Percentiles rank a stretch among this genome's conserved stretches.
phyloP scores from a whole-genome alignment of 805 yeast species.

The Schizosaccharomyces japonicus region DNA sequence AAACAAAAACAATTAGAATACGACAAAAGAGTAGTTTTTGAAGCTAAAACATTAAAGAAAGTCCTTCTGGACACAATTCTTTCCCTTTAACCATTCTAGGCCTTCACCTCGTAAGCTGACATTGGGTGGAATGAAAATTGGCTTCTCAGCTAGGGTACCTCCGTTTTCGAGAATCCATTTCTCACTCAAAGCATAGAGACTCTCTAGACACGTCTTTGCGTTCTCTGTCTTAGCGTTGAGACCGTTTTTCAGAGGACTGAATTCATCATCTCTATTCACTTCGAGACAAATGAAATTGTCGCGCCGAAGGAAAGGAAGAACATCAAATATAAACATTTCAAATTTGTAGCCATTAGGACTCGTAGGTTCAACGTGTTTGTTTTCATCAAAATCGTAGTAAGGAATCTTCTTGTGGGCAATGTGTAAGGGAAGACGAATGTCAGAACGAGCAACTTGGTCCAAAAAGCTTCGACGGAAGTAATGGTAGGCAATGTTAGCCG shows the following conservation, averaged over 20 bases:
- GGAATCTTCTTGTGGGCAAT: slow-evolving; percentile 80
- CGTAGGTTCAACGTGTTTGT: slow-evolving; percentile 32
- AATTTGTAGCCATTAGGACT: slow-evolving; percentile 76
- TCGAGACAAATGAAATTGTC: slow-evolving; percentile 71
- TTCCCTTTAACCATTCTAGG: not conserved
- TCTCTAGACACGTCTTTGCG: slow-evolving; percentile 54
- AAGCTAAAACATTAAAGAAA: too few relatives aligned
- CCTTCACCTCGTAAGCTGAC: not conserved
- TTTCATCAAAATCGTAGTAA: slow-evolving; percentile 25
- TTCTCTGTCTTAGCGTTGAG: slow-evolving; percentile 62
- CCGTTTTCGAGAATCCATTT: slow-evolving; percentile 53
- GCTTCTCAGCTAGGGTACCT: slow-evolving; percentile 22
- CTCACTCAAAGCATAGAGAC: slow-evolving; percentile 42
- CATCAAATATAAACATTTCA: slow-evolving; percentile 93
- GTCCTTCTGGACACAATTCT: too few relatives aligned
- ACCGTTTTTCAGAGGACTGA: slow-evolving; percentile 83
- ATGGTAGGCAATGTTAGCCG: slow-evolving; percentile 94
- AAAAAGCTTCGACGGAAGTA: slow-evolving; percentile 70
- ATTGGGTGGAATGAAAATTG: not conserved
- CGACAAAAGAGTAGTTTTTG: too few relatives aligned
- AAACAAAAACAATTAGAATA: too few relatives aligned
- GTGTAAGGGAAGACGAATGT: slow-evolving; percentile 52
- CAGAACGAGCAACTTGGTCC: slow-evolving; percentile 20
- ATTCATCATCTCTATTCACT: slow-evolving; percentile 64
- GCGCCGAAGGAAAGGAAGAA: slow-evolving; percentile 56